Evolutionary conservation across 202 grass and related monocot species (phyloP).

Genomic region (Panicum hallii): DNA sequence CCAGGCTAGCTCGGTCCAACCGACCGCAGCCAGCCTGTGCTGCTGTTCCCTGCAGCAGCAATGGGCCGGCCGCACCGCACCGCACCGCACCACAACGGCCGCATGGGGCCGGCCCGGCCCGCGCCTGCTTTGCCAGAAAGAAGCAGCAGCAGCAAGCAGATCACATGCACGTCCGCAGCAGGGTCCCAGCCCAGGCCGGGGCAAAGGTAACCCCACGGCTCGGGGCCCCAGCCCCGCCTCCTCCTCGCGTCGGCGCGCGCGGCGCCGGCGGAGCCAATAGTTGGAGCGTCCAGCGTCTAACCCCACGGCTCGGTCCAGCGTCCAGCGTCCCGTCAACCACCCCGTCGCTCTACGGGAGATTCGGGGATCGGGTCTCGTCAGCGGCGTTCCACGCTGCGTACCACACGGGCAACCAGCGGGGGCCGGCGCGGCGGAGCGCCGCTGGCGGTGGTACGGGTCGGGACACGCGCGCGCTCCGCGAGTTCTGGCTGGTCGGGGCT

Average conservation of each 20-base stretch:
- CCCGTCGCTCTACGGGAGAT: not conserved
- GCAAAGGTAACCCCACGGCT: not conserved
- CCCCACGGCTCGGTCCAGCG: too few relatives aligned
- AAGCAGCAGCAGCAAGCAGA: not conserved
- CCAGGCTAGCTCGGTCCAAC: not conserved
- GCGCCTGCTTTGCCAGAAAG: not conserved
- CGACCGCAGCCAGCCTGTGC: not conserved
- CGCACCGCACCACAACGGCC: too few relatives aligned
- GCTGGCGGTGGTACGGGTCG: not conserved
- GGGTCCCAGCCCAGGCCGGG: not conserved
- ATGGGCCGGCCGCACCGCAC: not conserved
- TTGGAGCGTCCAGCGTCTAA: not conserved
- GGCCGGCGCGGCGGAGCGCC: not conserved
- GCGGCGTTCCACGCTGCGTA: not conserved
- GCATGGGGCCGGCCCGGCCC: not conserved
- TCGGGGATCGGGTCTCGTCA: not conserved
- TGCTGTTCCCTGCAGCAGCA: not conserved
- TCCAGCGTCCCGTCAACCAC: not conserved
- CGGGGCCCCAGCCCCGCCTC: too few relatives aligned
- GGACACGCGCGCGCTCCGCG: not conserved
- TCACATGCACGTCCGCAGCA: constrained; percentile 26
- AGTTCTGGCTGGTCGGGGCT: not conserved
- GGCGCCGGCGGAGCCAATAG: constrained; percentile 1
- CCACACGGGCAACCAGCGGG: not conserved
- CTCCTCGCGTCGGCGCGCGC: not conserved